A percentile compares a stretch with the other conserved stretches of the same genome.
Evolutionary conservation across 2,329 filamentous ascomycete species (phyloP).

Genomic region (Aspergillus floridensis): DNA sequence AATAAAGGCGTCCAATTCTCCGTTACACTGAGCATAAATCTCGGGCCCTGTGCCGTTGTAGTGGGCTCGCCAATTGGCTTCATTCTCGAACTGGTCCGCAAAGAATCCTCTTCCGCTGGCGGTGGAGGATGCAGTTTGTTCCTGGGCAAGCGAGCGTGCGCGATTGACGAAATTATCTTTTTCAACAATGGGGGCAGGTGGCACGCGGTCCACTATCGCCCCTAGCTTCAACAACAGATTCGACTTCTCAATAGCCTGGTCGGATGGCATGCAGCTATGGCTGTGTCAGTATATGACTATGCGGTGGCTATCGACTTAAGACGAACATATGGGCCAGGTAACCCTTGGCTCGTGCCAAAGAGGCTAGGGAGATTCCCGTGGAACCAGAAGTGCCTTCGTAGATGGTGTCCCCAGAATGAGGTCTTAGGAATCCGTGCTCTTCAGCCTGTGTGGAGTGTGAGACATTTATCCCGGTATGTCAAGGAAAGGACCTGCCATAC

Average conservation of each 20-base stretch:
- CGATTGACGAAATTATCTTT: conserved; percentile 92
- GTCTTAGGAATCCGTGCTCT: conserved; percentile 68
- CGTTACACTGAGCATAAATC: conserved; percentile 74
- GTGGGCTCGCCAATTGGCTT: conserved; percentile 86
- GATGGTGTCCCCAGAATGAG: conserved; percentile 83
- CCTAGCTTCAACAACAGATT: conserved; percentile 85
- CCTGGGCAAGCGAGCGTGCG: conserved; percentile 70
- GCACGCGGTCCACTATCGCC: conserved; percentile 86
- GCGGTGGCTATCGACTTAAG: background rate
- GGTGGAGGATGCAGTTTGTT: conserved; percentile 59
- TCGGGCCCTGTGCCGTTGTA: conserved; percentile 81
- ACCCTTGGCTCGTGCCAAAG: conserved; percentile 80
- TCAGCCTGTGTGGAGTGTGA: conserved; percentile 61
- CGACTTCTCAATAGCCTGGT: conserved; percentile 85
- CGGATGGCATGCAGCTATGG: conserved; percentile 80
- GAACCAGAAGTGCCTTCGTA: conserved; percentile 97
- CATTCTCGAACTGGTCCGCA: conserved; percentile 92
- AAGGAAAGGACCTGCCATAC: conserved; percentile 31
- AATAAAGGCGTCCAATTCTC: conserved; percentile 79
- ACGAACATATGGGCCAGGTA: conserved; percentile 83
- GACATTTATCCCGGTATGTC: background rate
- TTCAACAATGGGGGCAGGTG: conserved; percentile 89
- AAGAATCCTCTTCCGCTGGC: conserved; percentile 74
- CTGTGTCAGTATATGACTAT: conserved; percentile 15
- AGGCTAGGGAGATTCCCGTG: conserved; percentile 91